A percentile compares a stretch with the other conserved stretches of the same genome.
Evolutionary conservation across 2,329 filamentous ascomycete genomes (phyloP).

Genomic region (Fusarium nelsonii): DNA sequence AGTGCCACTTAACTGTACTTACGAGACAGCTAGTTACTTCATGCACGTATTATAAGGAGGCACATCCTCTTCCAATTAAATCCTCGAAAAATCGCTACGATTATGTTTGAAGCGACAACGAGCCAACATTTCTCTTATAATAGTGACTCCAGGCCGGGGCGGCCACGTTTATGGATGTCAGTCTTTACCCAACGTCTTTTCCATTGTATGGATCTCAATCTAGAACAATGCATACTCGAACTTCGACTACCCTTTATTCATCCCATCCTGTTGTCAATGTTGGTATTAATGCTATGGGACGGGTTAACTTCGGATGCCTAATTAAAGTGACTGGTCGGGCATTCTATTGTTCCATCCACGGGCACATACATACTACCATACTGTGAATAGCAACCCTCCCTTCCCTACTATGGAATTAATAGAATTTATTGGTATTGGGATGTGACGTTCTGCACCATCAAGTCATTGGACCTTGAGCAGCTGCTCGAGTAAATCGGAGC

Average conservation of each 20-base stretch:
- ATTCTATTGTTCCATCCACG: not conserved
- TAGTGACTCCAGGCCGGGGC: not conserved
- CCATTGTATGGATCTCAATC: conserved; percentile 2
- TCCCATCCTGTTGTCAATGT: not conserved
- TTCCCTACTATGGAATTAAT: not conserved
- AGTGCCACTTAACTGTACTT: not conserved
- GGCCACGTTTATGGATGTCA: not conserved
- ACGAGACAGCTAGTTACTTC: not conserved
- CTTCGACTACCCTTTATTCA: conserved; percentile 12
- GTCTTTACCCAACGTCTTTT: conserved; percentile 3
- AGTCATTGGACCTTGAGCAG: too few species aligned
- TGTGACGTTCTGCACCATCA: too few species aligned
- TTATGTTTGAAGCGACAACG: not conserved
- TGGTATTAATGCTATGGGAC: not conserved
- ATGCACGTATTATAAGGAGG: conserved; percentile 8
- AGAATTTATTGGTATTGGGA: not conserved
- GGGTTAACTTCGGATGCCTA: conserved; percentile 11
- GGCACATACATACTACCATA: too few species aligned
- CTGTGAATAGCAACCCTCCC: too few species aligned
- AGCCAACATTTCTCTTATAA: not conserved
- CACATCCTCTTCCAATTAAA: conserved; percentile 2
- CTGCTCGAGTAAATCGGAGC: too few species aligned
- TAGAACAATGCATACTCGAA: not conserved
- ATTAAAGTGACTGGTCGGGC: not conserved
- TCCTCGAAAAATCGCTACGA: not conserved